phyloP scores from a whole-genome alignment of 129 eudicot genomes.

The Saussurea involucrata region DNA sequence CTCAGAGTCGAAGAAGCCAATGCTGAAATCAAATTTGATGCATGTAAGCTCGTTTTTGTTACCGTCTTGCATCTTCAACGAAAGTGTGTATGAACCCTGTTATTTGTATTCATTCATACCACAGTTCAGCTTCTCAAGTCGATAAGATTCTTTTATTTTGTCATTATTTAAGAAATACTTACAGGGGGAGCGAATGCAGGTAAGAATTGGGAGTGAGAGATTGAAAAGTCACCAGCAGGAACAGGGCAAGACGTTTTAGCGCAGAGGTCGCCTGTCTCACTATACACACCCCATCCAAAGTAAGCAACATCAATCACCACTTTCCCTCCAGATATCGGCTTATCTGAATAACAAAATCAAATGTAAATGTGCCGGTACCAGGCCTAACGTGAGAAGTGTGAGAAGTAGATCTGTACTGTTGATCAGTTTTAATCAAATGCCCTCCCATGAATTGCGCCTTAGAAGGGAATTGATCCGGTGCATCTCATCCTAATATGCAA shows the following conservation, averaged over 20 bases:
- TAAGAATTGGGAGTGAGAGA: constrained; percentile 67
- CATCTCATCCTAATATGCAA: no score
- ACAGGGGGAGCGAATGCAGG: constrained; percentile 91
- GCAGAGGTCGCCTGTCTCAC: constrained; percentile 70
- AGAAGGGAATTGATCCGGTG: no score
- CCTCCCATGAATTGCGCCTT: no score
- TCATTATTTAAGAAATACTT: constrained; percentile 35
- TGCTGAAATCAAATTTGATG: constrained; percentile 50
- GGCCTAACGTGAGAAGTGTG: no score
- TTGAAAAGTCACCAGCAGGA: constrained; percentile 57
- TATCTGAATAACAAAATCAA: constrained; percentile 32
- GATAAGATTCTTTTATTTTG: background rate
- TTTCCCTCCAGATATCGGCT: constrained; percentile 61
- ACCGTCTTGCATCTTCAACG: constrained; percentile 40
- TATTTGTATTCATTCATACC: constrained; percentile 10
- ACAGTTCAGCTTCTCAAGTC: background rate
- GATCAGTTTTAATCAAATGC: no score
- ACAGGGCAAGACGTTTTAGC: constrained; percentile 65
- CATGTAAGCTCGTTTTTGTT: constrained; percentile 44
- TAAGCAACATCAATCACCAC: constrained; percentile 64
- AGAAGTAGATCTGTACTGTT: no score
- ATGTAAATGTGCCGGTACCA: background rate
- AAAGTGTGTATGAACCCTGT: constrained; percentile 53
- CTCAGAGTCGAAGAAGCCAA: constrained; percentile 26
- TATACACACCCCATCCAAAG: constrained; percentile 43